Base-by-base conservation (phyloP, 1,139 yeast genomes). In the Barnettozyma hawaiiensis region DNA sequence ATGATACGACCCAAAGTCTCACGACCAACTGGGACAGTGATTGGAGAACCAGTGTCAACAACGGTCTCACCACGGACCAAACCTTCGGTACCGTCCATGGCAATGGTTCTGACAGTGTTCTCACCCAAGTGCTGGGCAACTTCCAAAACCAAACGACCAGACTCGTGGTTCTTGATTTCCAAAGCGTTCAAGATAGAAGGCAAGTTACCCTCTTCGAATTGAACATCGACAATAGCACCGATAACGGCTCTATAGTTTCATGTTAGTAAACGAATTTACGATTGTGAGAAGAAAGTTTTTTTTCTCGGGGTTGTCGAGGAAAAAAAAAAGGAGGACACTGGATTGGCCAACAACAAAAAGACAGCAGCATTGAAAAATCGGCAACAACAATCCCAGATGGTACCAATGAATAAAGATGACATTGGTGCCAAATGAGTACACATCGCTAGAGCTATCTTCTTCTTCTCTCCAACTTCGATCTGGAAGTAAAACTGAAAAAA, bases 1-100 rank as follows among this genome's bases (percentile, higher is more conserved):
- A 92, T 83, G 67, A 92, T 92, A 80, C 98, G 89, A 70, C 98
- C 98, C 66, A 92, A 81, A 55, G 97, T 90, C 70, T 92, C 97
- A 74, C 95, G 90, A 69, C 98, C 98, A 59, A 92, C 98, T 61
- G 98, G 98, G 62, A 92, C 95, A 61, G 96, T 83, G 69, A 92
- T 92, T 72, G 98, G 98, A 56, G 96, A 79, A 71, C 98, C 98
- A 55, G 97, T 90, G 76, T 92, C 98, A 57, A 67, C 61, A 64
- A 92, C 98, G 50, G 75, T 51, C 65, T 86, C 84, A 71, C 98
- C 98, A 82, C 98, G 92, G 64, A 89, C 96, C 66, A 92, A 84
- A 87, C 98, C 98, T 73, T 92, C 97, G 62, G 98, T 92, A 85
- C 97, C 98, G 74, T 92, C 98, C 98, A 92, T 92, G 69, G 98